Evolutionary conservation across 176 grass and related monocot genomes (phyloP), one percentile per base, ranked within the genome.

Genomic region (Avena eriantha): DNA sequence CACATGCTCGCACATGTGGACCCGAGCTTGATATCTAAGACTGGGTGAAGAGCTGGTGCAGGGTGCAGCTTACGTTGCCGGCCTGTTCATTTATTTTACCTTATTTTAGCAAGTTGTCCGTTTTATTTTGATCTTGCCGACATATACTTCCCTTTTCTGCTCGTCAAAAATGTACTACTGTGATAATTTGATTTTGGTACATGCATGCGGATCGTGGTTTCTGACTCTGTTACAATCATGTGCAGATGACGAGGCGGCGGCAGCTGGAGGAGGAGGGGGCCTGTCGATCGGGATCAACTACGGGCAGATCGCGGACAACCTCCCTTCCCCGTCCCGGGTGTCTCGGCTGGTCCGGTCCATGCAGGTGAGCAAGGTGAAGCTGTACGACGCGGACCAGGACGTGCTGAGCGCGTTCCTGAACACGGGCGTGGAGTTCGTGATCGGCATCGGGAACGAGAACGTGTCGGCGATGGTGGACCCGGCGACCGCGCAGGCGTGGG

Each of bases 231-330:
- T 41, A 41, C 6, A 41, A 41, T 41, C 39, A 41, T 41, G 6
- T 41, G 39, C 39, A 41, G 39, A 41, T 41, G 39, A 84, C 39
- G 5, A 58, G 26, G 68, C 15, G 4, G 2, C 10, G 11, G 7
- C 57, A 69, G 59, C n/a, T 21, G 85, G 67, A 53, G 88, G 67
- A 53, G 88, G 64, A 48, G 90, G 39, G 6, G 39, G 60, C 51
- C 3, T 90, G 50, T 31, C 88, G 39, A 77, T 98, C 7, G 96
- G 96, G 34, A 91, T 98, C 84, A 98, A 95, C 90, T 98, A 98
- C 86, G 96, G 96, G 7, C 93, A 98, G 78, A 94, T 95, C 46
- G 96, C 90, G 1, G 85, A 98, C 84, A 91, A 98, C 80, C 93
- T 98, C 10, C 96, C 96, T 0, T 91, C 91, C 14, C 96, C 96